Base-by-base conservation (phyloP, 2,329 filamentous ascomycete species). In the Ceratocystis variospora region DNA sequence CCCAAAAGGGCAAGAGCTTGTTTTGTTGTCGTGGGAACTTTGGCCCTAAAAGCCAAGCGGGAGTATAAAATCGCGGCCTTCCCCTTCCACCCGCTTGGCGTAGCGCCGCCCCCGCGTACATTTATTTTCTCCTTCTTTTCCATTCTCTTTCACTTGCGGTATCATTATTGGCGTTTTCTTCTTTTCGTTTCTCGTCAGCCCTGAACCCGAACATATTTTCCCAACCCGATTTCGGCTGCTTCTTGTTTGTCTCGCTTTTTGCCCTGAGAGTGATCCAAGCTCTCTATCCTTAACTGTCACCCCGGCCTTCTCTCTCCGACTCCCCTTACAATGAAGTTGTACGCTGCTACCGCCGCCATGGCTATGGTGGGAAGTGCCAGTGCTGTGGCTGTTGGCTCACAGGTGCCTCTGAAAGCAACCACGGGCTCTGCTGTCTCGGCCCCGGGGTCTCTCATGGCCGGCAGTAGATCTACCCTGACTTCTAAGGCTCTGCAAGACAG, bases 401-500 rank as follows among this genome's bases (percentile, higher is more conserved):
- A 68, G 61, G 64, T 57, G 19, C 67, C 67, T 28, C 31, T 68
- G 17, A 53, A 61, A 37, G 25, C 37, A 12, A 10, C 61, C 28
- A 10, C 45, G 28, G 45, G 10, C 66, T 48, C 48, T 28, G 5
- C 61, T 46, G 37, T 41, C 2, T 28, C 61, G 2, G 37, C 31
- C 12, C 55, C 55, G 15, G 15, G 28, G 7, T 59, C 55, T 37
- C 28, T 59, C 7, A 17, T 66, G 25, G 68, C 68, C 62, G 46
- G 66, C 57, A 67, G 74, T 70, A 72, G 73, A 70, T 77, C 77
- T 1, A 67, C 83, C 64, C 75, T 86, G 61, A 79, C 80, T 72
- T 81, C 81, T 61, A 76, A 83, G 71, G 74, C 75, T 15, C 77
- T 88, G 1, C 83, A 88, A 74, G 76, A 75, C 17, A 76, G 76